These are phyloP conservation scores for Acrocalymma vagum DNA, from an alignment of 2,329 filamentous ascomycete genomes.

Conservation along the genomic window DNA sequence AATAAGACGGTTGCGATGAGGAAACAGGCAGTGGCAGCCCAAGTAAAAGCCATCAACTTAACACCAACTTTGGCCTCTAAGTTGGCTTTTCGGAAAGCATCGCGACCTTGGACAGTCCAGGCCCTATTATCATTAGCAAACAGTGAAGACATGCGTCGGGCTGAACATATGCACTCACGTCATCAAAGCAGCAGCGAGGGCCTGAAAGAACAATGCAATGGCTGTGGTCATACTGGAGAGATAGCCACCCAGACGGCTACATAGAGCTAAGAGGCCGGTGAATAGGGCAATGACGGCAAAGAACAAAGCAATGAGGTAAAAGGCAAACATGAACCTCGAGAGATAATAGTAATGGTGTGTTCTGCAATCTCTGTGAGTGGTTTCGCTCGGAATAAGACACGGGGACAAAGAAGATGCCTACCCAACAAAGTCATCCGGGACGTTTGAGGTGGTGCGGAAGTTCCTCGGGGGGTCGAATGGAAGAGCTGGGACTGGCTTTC, in stretches of 20 bases:
- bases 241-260: conserved; percentile 74
- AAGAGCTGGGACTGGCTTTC: conserved; percentile 66
- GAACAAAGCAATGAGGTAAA: conserved; percentile 85
- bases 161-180: conserved; percentile 73
- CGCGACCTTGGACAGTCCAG: conserved; percentile 74
- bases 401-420: background rate
- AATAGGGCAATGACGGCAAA: conserved; percentile 76
- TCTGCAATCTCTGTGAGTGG: conserved; percentile 3
- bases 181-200: conserved; percentile 74
- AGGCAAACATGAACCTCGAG: conserved; percentile 92
- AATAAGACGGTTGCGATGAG: conserved; percentile 74
- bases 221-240: conserved; percentile 67
- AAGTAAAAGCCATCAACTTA: conserved; percentile 80
- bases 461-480: conserved; percentile 72
- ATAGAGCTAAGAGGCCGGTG: conserved; percentile 73
- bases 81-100: conserved; percentile 67
- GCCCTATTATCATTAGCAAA: conserved; percentile 53
- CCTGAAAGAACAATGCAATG: conserved; percentile 74
- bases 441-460: conserved; percentile 64
- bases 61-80: conserved; percentile 68
- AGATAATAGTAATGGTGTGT: conserved; percentile 78
- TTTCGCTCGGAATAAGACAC: background rate
- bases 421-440: conserved; percentile 65
- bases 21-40: conserved; percentile 74
- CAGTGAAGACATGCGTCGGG: conserved; percentile 4